Conservation (phyloP, 2,329 filamentous ascomycete species). For the Aureobasidium sp. region DNA sequence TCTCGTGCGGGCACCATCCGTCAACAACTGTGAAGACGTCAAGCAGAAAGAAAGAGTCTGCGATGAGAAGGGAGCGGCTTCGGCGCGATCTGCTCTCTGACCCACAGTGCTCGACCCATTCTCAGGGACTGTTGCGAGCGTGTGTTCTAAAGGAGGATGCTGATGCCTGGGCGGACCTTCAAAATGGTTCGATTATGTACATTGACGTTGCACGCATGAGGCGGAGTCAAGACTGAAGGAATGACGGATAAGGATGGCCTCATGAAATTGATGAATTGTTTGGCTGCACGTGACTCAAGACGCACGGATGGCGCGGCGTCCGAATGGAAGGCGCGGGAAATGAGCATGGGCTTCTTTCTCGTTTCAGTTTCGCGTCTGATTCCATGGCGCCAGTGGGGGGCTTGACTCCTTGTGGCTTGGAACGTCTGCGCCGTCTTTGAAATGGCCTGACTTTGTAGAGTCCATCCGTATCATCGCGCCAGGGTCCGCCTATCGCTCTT, state of each 20-base stretch:
- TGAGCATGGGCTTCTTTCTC: neutral
- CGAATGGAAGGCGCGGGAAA: neutral
- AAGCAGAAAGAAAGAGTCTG: neutral
- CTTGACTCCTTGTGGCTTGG: constrained; percentile 3
- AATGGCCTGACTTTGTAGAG: neutral
- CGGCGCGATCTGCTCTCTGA: neutral
- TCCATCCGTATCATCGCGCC: neutral
- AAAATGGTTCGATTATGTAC: neutral
- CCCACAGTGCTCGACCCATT: neutral
- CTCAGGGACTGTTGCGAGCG: neutral
- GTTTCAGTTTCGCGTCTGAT: constrained; percentile 6
- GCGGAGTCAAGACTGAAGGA: neutral
- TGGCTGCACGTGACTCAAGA: neutral
- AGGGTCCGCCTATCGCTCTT: neutral
- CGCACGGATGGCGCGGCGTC: neutral
- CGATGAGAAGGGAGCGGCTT: neutral
- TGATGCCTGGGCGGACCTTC: neutral
- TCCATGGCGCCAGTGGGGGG: neutral
- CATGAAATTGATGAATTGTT: neutral
- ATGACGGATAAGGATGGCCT: neutral
- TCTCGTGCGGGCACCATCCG: neutral
- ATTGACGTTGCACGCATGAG: neutral
- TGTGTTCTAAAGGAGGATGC: neutral
- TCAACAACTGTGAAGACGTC: neutral
- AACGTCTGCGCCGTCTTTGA: neutral